phyloP scores from a whole-genome alignment of 352 stramenopile genomes.

The Blastocystis sp. region DNA sequence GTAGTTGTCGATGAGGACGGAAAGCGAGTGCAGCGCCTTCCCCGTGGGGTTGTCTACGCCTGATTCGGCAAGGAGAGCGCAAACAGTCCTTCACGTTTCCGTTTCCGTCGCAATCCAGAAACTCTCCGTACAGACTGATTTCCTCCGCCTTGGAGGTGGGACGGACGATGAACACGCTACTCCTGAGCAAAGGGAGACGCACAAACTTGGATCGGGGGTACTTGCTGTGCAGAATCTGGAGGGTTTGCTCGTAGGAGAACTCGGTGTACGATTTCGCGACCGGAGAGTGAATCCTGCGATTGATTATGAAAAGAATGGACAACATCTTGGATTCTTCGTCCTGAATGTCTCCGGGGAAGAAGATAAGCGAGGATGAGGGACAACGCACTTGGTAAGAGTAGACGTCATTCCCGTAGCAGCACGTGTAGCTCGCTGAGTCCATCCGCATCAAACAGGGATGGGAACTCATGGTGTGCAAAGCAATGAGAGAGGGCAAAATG shows the following conservation, averaged over 20 bases:
- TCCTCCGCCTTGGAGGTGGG: conserved; percentile 41
- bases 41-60: conserved; percentile 28
- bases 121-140: conserved; percentile 57
- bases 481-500: background rate
- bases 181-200: background rate
- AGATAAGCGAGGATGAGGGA: conserved; percentile 47
- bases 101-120: conserved; percentile 48
- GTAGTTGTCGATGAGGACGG: conserved; percentile 30
- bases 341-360: conserved; percentile 66
- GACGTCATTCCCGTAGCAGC: conserved; percentile 61
- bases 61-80: background rate
- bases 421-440: conserved; percentile 67
- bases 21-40: conserved; percentile 17
- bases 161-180: conserved; percentile 68
- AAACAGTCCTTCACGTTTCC: conserved; percentile 58
- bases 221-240: conserved; percentile 64
- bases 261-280: conserved; percentile 1
- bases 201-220: conserved; percentile 50
- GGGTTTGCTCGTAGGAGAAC: conserved; percentile 57
- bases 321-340: conserved; percentile 47
- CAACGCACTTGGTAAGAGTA: conserved; percentile 56
- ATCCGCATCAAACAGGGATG: conserved; percentile 61
- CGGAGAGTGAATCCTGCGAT: conserved; percentile 23
- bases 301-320: background rate
- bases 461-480: background rate